Conservation (phyloP, 2,329 filamentous ascomycete species). For the Fonsecaea nubica region DNA sequence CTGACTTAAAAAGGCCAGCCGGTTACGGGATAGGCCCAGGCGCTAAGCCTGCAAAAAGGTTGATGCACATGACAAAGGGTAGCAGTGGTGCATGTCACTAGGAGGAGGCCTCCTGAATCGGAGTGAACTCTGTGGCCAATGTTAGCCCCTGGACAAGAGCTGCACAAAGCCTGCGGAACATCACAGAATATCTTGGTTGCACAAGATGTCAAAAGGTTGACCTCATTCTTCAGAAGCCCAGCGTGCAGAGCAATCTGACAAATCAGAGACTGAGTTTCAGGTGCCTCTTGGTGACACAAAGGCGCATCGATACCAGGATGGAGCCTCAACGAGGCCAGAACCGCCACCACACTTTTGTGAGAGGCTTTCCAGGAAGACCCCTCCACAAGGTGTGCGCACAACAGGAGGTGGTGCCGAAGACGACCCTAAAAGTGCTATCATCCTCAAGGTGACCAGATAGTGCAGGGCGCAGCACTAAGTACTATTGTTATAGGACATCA, state of each 20-base stretch:
- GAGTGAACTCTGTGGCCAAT: constrained; percentile 21
- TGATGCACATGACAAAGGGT: constrained; percentile 31
- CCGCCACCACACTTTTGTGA: constrained; percentile 18
- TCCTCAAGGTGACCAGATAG: constrained; percentile 1
- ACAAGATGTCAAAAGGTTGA: constrained; percentile 36
- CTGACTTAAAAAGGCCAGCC: constrained; percentile 1
- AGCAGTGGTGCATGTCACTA: constrained; percentile 16
- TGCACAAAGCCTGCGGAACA: constrained; percentile 35
- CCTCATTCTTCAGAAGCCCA: constrained; percentile 21
- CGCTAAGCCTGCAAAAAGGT: constrained; percentile 18
- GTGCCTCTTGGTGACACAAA: constrained; percentile 29
- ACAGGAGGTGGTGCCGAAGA: constrained; percentile 16
- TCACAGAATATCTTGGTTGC: constrained; percentile 27
- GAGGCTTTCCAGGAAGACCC: constrained; percentile 21
- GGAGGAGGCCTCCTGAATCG: constrained; percentile 17
- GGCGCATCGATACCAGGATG: constrained; percentile 27
- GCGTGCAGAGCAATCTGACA: constrained; percentile 27
- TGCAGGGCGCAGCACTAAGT: background rate
- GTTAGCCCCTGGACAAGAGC: constrained; percentile 32
- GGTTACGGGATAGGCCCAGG: constrained; percentile 21
- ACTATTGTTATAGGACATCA: background rate
- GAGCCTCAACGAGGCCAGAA: constrained; percentile 22
- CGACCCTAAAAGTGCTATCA: constrained; percentile 13
- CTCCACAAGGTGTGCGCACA: constrained; percentile 6
- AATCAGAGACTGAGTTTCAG: constrained; percentile 31